A percentile compares a stretch with the other conserved stretches of the same genome.
phyloP scores from a whole-genome alignment of 306 rosid species.

The Cicer cuneatum region DNA sequence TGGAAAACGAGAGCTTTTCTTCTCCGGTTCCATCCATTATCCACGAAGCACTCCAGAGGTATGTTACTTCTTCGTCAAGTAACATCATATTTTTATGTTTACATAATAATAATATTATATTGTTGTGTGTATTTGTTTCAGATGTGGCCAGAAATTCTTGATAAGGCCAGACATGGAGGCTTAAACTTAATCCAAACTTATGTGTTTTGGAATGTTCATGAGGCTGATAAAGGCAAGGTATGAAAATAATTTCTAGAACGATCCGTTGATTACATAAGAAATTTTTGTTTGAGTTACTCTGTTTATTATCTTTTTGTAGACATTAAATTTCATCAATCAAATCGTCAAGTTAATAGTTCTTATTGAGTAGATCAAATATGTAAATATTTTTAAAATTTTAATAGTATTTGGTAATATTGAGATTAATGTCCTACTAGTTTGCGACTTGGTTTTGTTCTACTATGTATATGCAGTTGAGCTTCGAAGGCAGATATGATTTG shows the following conservation, averaged over 20 bases:
- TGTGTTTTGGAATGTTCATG: slow-evolving; percentile 90
- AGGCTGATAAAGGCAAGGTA: slow-evolving; percentile 77
- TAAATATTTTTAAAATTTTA: no score
- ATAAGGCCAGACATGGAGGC: slow-evolving; percentile 77
- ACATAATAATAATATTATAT: neutral
- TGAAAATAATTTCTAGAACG: neutral
- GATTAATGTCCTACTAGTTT: neutral
- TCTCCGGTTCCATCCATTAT: slow-evolving; percentile 91
- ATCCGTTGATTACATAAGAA: neutral
- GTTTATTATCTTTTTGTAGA: no score
- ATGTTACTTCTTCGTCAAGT: slow-evolving; percentile 34
- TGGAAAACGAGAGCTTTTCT: slow-evolving; percentile 71
- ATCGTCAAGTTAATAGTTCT: no score
- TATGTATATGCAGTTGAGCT: slow-evolving; percentile 51
- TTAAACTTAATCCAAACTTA: slow-evolving; percentile 82
- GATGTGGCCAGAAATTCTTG: slow-evolving; percentile 80
- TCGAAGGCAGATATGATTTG: slow-evolving; percentile 65
- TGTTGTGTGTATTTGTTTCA: slow-evolving; percentile 38
- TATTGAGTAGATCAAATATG: no score
- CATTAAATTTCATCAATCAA: no score
- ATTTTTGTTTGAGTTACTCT: no score
- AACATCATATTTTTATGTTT: neutral
- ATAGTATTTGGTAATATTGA: neutral
- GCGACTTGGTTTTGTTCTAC: slow-evolving; percentile 29
- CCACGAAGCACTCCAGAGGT: slow-evolving; percentile 79